Conservation (phyloP, 2,329 filamentous ascomycete genomes). For the Curvularia sp. region DNA sequence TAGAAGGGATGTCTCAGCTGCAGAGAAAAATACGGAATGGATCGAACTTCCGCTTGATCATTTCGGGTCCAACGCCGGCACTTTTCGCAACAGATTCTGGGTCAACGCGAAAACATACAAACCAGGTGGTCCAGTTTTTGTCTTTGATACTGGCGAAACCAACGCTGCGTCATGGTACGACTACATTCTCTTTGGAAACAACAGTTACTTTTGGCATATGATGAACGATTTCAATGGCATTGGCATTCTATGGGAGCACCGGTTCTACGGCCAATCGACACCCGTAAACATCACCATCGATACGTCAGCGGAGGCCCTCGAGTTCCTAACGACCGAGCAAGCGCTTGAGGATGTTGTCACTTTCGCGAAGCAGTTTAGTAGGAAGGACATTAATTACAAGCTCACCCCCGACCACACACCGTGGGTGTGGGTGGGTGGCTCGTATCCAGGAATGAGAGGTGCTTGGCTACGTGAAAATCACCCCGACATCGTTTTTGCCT, state of each 20-base stretch:
- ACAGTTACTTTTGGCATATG: conserved; percentile 46
- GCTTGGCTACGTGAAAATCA: conserved; percentile 51
- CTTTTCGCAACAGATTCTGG: conserved; percentile 50
- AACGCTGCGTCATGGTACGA: conserved; percentile 38
- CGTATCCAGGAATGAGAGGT: conserved; percentile 49
- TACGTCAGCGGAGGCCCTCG: conserved; percentile 45
- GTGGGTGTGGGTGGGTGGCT: conserved; percentile 50
- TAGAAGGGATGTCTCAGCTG: not conserved
- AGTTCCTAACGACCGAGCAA: conserved; percentile 51
- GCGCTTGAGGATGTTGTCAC: conserved; percentile 51
- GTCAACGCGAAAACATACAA: conserved; percentile 44
- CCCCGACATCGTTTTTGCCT: conserved; percentile 49
- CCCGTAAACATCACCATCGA: conserved; percentile 43
- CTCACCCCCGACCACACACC: conserved; percentile 47
- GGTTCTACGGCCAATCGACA: conserved; percentile 53
- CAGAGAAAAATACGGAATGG: conserved; percentile 39
- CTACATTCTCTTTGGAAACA: conserved; percentile 38
- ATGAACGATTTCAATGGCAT: conserved; percentile 48
- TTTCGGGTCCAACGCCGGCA: conserved; percentile 30
- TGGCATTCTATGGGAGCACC: conserved; percentile 52
- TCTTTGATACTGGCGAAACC: conserved; percentile 49
- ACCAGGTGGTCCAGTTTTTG: conserved; percentile 48
- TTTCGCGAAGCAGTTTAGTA: conserved; percentile 52
- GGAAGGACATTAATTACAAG: conserved; percentile 43
- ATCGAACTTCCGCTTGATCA: conserved; percentile 48